Base-by-base conservation (phyloP, 352 stramenopile genomes). In the Globisporangium middletonii region DNA sequence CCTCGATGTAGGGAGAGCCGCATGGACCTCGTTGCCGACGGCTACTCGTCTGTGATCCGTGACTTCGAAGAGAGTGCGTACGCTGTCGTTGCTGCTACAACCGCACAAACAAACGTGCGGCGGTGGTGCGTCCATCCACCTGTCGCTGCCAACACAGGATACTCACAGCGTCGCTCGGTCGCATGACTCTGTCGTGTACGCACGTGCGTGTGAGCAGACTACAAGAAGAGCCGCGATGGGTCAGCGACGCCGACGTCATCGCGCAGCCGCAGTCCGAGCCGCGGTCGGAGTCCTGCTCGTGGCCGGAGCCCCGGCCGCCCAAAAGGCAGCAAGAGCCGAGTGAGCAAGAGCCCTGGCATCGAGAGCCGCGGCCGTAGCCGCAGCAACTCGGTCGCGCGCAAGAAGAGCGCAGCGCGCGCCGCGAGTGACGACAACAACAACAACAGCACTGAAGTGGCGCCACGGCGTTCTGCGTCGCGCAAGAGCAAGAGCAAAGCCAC, bases 21-120 rank as follows among this genome's bases (percentile, higher is more conserved):
- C 49, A 74, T 94, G 44, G 84, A 94, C 53, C 72, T 94, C 30
- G 73, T 86, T 52, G 76, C 79, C 2, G 84, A 94, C 62, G 82
- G 82, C 23, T 89, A 91, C 67, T 83, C 68, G 50, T 55, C 73
- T 3, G 65, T 88, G 59, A 87, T 94, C 55, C 86, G 82, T 53
- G 63, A 67, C 38, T 94, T 80, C 53, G 82, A 92, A 68, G 73
- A 83, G 43, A 60, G 76, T 88, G 59, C 49, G 69, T 77, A 4
- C 9, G 7, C 23, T 12, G 6, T 38, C 19, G 26, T 43, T 35
- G 11, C 44, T 2, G 1, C 5, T 28, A 23, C 23, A 23, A 23
- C 23, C 23, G 23, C 23, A 23, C 23, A 23, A 33, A 23, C 12
- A 38, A 35, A 38, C 33, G 33, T 38, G 33, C 33, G 33, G 33